Evolutionary conservation across 2,329 filamentous ascomycete genomes (phyloP), one percentile per base, ranked within the genome.

Genomic region (Pyricularia sp.): DNA sequence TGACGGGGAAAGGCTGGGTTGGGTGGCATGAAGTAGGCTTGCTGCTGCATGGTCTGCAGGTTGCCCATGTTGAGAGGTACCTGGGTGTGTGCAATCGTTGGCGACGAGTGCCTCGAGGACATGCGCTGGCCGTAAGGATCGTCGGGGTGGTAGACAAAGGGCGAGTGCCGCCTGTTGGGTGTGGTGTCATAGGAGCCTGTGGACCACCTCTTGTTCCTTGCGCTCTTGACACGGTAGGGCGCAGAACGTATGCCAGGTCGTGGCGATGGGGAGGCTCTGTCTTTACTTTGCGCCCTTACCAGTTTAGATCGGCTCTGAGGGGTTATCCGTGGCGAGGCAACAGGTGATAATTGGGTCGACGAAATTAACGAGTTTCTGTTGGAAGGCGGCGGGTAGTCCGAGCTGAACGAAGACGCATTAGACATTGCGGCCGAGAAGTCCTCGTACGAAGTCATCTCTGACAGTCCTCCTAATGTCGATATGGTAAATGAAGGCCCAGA

Each of bases 401-500:
- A 86, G 68, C 76, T 79, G 74, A 88, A 88, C 13, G 87, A 88
- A 35, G 85, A 83, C 49, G 85, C 84, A 68, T 90, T 87, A 8
- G 87, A 88, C 65, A 87, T 74, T 26, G 84, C 80, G 28, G 87
- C 78, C 19, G 88, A 86, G 71, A 88, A 84, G 68, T 91, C 88
- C 65, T 91, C 88, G 72, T 88, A 90, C 4, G 86, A 85, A 62
- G 86, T 81, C 73, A 89, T 84, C 70, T 90, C 88, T 5, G 86
- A 88, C 57, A 88, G 77, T 26, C 80, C 81, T 26, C 86, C 82
- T 57, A 82, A 82, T 0, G 84, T 89, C 19, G 88, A 90, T 76
- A 90, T 82, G 53, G 87, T 88, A 71, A 89, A 89, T 1, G 88
- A 90, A 2, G 88, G 90, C 62, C 87, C 87, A 24, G 88, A 90